A percentile compares a stretch with the other conserved stretches of the same genome.
Evolutionary conservation across 768 basidiomycete species (phyloP).

Genomic region (Termitomyces sp.): DNA sequence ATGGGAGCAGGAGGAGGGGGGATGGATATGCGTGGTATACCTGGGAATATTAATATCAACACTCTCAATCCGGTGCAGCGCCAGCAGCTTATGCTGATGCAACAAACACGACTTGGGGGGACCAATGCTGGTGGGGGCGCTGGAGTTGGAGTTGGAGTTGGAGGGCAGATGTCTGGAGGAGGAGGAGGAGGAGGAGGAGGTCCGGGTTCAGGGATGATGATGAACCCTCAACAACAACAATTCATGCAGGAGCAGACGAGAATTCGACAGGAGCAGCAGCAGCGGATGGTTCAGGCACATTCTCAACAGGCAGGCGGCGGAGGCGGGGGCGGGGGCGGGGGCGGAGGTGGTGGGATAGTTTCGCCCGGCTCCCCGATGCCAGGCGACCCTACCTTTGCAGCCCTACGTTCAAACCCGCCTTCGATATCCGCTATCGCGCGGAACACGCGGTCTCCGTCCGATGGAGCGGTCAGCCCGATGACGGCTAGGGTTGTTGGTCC

Average conservation of each 20-base stretch:
- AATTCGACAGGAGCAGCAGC: constrained; percentile 12
- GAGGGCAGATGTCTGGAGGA: not conserved
- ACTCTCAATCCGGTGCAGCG: constrained; percentile 39
- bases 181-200: not conserved
- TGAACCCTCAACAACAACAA: constrained; percentile 28
- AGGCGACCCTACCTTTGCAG: constrained; percentile 37
- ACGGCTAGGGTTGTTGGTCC: constrained; percentile 15
- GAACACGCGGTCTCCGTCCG: constrained; percentile 73
- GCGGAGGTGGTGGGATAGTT: constrained; percentile 38
- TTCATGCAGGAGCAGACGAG: constrained; percentile 18
- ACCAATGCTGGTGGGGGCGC: constrained; percentile 9
- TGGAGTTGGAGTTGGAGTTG: not conserved
- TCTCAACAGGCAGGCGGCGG: too few relatives aligned
- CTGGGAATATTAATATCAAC: constrained; percentile 24
- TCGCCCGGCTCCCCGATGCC: constrained; percentile 44
- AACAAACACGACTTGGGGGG: constrained; percentile 21
- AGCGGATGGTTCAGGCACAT: constrained; percentile 14
- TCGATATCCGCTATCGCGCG: constrained; percentile 72
- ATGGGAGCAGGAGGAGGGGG: constrained; percentile 22
- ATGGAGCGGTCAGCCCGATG: constrained; percentile 50
- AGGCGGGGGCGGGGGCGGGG: constrained; percentile 28
- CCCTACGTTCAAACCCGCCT: constrained; percentile 47
- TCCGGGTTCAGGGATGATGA: constrained; percentile 13
- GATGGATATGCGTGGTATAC: constrained; percentile 15
- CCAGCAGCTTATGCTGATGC: constrained; percentile 34